Conservation (phyloP, 768 basidiomycete species). For the Suillus occidentalis region DNA sequence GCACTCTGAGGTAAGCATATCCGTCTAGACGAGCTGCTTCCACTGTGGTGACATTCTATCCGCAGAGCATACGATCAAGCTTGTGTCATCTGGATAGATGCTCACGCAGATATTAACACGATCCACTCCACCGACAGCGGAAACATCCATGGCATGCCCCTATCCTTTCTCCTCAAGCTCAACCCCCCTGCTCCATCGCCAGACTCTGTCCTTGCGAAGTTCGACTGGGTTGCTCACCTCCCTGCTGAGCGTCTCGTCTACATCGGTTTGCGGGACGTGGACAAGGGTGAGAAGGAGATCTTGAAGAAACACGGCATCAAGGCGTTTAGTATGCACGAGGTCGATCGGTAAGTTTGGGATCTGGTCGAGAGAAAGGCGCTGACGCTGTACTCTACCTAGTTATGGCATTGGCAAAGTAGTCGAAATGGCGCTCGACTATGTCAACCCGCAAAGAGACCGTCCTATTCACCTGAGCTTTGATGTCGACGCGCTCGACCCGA, state of each 20-base stretch:
- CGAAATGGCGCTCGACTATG: conserved; percentile 93
- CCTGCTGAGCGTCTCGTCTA: conserved; percentile 84
- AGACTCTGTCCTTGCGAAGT: conserved; percentile 27
- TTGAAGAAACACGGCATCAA: conserved; percentile 79
- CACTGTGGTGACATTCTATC: conserved; percentile 8
- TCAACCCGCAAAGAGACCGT: conserved; percentile 78
- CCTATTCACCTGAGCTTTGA: conserved; percentile 98
- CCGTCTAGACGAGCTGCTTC: not conserved
- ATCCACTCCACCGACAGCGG: conserved; percentile 79
- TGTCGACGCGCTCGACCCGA: conserved; percentile 92
- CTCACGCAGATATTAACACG: conserved; percentile 97
- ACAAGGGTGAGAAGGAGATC: conserved; percentile 84
- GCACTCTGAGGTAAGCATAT: conserved; percentile 67
- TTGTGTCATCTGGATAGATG: conserved; percentile 95
- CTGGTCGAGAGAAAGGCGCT: conserved; percentile 65
- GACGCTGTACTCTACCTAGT: conserved; percentile 25
- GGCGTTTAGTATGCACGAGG: conserved; percentile 90
- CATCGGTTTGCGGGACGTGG: conserved; percentile 94
- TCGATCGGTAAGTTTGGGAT: conserved; percentile 53
- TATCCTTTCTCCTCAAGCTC: conserved; percentile 81
- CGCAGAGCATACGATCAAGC: conserved; percentile 71
- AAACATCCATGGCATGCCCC: conserved; percentile 98
- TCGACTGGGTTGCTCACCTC: conserved; percentile 62
- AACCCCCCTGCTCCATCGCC: conserved; percentile 31
- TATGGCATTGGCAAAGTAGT: conserved; percentile 94